Percentiles rank a stretch among this genome's conserved stretches.
Conservation (phyloP, 140 eudicot genomes). For the Anethum foeniculum region DNA sequence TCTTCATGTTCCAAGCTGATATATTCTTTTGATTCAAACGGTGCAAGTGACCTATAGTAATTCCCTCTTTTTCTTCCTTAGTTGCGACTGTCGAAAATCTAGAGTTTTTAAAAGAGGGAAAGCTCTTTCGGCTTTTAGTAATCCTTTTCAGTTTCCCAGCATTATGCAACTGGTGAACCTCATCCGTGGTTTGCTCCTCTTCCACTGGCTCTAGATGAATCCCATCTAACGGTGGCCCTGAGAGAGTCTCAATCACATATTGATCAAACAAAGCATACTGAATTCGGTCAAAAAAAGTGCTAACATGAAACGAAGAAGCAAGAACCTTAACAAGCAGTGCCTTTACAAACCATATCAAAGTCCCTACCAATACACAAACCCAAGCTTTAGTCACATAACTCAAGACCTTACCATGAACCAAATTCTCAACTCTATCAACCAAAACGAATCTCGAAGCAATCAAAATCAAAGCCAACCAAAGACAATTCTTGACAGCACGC, state of each 20-base stretch:
- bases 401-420: background rate
- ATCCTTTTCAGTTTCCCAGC: conserved; percentile 28
- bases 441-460: conserved; percentile 39
- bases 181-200: conserved; percentile 31
- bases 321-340: conserved; percentile 16
- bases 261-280: conserved; percentile 56
- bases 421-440: conserved; percentile 19
- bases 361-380: conserved; percentile 8
- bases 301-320: conserved; percentile 58
- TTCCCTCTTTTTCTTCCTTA: conserved; percentile 27
- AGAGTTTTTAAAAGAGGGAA: conserved; percentile 19
- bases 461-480: conserved; percentile 39
- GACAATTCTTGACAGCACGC: conserved; percentile 38
- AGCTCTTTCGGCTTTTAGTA: conserved; percentile 4
- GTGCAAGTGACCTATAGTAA: conserved; percentile 36
- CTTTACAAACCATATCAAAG: conserved; percentile 5
- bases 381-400: background rate
- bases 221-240: conserved; percentile 38
- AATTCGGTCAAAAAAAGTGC: conserved; percentile 54
- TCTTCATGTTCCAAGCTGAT: conserved; percentile 54
- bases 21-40: conserved; percentile 44
- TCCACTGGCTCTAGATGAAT: conserved; percentile 30
- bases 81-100: conserved; percentile 20
- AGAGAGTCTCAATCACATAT: conserved; percentile 53
- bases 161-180: conserved; percentile 36